Conservation (phyloP, 305 asterid genomes). For the Fraxinus sp. region DNA sequence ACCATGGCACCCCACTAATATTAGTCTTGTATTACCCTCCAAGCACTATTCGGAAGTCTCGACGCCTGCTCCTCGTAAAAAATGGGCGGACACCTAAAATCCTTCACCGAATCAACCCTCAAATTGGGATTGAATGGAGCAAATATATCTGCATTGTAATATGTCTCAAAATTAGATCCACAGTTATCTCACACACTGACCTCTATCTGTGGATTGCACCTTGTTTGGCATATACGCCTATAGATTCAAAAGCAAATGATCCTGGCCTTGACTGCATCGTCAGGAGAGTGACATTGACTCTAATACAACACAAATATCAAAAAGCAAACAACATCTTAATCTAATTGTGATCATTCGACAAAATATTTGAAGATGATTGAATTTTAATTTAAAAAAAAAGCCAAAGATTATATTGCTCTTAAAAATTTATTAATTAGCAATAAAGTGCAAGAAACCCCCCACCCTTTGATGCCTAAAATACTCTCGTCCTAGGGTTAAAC, state of each 20-base stretch:
- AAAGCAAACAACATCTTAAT: background rate
- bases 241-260: background rate
- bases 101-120: background rate
- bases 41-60: background rate
- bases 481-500: background rate
- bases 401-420: background rate
- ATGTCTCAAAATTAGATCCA: background rate
- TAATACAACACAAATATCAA: background rate
- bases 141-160: background rate
- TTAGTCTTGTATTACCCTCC: background rate
- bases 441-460: background rate
- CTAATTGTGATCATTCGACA: background rate
- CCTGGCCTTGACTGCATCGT: background rate
- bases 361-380: background rate
- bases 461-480: background rate
- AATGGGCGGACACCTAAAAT: background rate
- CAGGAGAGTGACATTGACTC: background rate
- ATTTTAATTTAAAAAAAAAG: too few relatives aligned
- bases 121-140: background rate
- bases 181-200: background rate
- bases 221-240: background rate
- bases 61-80: background rate
- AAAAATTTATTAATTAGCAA: background rate
- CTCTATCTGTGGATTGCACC: background rate
- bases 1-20: background rate